phyloP scores from a whole-genome alignment of 2,329 filamentous ascomycete species.

The Calonectria pteridis region DNA sequence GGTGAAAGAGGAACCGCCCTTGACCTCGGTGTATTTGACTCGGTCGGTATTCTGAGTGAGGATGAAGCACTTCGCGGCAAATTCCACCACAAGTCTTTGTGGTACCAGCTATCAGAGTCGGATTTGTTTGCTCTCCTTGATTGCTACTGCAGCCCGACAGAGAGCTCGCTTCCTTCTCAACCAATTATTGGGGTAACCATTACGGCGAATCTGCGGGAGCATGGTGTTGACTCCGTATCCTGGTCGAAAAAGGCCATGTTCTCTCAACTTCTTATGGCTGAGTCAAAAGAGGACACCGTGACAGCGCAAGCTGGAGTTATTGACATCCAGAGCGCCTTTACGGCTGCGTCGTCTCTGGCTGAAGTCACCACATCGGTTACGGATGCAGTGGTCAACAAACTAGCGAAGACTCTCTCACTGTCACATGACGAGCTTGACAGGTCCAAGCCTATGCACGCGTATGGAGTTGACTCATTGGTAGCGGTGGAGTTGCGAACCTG shows the following conservation, averaged over 20 bases:
- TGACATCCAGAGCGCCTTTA: neutral
- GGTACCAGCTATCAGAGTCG: neutral
- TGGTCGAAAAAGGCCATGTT: neutral
- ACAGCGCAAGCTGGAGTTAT: neutral
- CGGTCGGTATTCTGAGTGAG: neutral
- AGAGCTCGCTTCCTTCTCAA: neutral
- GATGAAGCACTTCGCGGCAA: neutral
- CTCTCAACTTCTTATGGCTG: neutral
- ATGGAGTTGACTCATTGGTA: constrained; percentile 44
- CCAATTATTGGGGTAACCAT: neutral
- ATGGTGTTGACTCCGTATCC: neutral
- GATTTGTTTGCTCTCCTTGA: neutral
- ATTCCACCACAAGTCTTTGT: neutral
- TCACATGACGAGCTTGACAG: constrained; percentile 36
- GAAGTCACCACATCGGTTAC: neutral
- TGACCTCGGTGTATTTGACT: neutral
- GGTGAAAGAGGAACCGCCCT: neutral
- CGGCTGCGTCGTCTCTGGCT: neutral
- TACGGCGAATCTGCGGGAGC: neutral
- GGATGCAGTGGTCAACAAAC: neutral
- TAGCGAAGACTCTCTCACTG: neutral
- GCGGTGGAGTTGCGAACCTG: constrained; percentile 41
- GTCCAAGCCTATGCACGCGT: constrained; percentile 32
- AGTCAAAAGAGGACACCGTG: neutral
- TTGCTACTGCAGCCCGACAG: neutral